phyloP scores from a whole-genome alignment of 768 basidiomycete species.

The Leccinum ochraceum region DNA sequence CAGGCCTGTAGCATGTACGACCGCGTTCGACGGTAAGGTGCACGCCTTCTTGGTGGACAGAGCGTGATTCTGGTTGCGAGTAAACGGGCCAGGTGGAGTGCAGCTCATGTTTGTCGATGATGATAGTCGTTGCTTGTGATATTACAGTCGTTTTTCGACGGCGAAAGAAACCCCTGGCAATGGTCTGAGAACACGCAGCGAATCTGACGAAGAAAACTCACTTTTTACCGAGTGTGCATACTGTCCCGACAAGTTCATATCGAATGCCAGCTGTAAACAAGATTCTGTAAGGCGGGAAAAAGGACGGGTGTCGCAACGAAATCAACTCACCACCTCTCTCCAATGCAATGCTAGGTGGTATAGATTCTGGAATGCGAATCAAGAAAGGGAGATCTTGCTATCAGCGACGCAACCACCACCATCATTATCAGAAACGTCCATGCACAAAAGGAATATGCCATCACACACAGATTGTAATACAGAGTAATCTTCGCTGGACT shows the following conservation, averaged over 20 bases:
- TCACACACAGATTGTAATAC: constrained; percentile 61
- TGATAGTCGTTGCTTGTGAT: constrained; percentile 67
- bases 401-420: constrained; percentile 3
- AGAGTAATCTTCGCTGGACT: constrained; percentile 72
- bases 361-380: constrained; percentile 89
- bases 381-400: constrained; percentile 89
- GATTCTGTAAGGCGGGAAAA: not conserved
- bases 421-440: constrained; percentile 6
- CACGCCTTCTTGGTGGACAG: constrained; percentile 63
- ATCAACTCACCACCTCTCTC: constrained; percentile 63
- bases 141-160: constrained; percentile 71
- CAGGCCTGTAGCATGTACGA: constrained; percentile 82
- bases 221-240: constrained; percentile 88
- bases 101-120: constrained; percentile 91
- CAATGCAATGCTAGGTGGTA: constrained; percentile 82
- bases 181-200: constrained; percentile 2
- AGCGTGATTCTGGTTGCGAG: constrained; percentile 73
- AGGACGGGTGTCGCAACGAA: not conserved
- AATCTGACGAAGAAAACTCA: constrained; percentile 33
- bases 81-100: constrained; percentile 95
- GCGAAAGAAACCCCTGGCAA: constrained; percentile 67
- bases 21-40: constrained; percentile 75
- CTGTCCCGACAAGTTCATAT: constrained; percentile 87
- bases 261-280: constrained; percentile 69
- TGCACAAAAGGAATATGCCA: not conserved